Percentiles rank a stretch among this genome's conserved stretches.
These are phyloP conservation scores for Mucor irregularis DNA, from an alignment of 371 early-diverging fungal genomes.

Conservation along the genomic window DNA sequence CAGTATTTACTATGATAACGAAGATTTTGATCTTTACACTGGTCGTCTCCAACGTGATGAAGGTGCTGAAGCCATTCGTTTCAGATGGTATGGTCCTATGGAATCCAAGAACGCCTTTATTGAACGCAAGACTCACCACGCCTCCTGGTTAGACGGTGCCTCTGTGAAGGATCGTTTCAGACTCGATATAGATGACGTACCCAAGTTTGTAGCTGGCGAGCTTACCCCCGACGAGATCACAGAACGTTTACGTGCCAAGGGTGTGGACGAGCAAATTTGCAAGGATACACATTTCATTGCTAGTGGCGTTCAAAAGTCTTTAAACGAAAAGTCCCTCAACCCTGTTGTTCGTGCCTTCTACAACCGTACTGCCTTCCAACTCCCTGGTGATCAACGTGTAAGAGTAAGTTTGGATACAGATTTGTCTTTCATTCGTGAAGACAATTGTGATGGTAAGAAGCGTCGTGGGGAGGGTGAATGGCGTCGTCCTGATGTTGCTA, in stretches of 20 bases:
- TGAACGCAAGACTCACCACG: conserved; percentile 98
- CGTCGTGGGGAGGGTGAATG: conserved; percentile 81
- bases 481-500: conserved; percentile 89
- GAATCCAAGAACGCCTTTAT: conserved; percentile 75
- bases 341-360: conserved; percentile 94
- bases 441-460: conserved; percentile 64
- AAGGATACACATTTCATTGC: conserved; percentile 33
- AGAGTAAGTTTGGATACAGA: conserved; percentile 98
- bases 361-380: conserved; percentile 98
- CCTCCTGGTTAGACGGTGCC: conserved; percentile 96
- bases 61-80: conserved; percentile 86
- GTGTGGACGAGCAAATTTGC: conserved; percentile 55
- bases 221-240: conserved; percentile 88
- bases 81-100: conserved; percentile 90
- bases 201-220: conserved; percentile 65
- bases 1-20: conserved; percentile 35
- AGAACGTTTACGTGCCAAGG: conserved; percentile 76
- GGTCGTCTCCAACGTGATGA: conserved; percentile 89
- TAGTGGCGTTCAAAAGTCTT: conserved; percentile 74
- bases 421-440: conserved; percentile 94
- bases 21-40: conserved; percentile 35
- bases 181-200: conserved; percentile 47
- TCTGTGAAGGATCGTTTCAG: conserved; percentile 70
- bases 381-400: conserved; percentile 96
- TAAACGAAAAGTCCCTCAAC: conserved; percentile 70